Base-by-base conservation (phyloP, 805 yeast species). In the Schizosaccharomyces octosporus region DNA sequence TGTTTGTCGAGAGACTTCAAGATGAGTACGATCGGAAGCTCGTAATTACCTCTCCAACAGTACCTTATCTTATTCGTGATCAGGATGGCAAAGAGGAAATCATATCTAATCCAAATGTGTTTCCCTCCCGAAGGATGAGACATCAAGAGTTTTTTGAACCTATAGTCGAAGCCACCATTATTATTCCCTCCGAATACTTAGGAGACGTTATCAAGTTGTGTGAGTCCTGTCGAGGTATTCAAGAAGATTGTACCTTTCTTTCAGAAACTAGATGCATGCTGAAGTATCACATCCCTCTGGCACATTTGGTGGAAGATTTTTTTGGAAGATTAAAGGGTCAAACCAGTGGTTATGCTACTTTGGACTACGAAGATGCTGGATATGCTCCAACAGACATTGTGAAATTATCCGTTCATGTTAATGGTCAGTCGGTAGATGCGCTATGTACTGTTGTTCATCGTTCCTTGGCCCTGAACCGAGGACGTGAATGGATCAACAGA, bases 291-390 rank as follows among this genome's bases (percentile, higher is more conserved):
- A 72, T 90, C 5, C 97, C 98, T 1, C 76, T 93, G 61, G 84
- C 95, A 0, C 94, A 87, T 68, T 73, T 90, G 43, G 95, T 93
- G 5, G 97, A 90, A 68, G 96, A 93, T 72, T 90, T 90, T 70
- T 89, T 93, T 71, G 97, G 97, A 1, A 87, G 85, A 69, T 75
- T 90, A 63, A 90, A 90, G 70, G 89, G 96, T 1, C 78, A 81
- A 0, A 87, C 97, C 0, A 81, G 82, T 68, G 98, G 98, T 0
- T 90, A 86, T 72, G 97, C 95, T 0, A 86, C 96, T 0, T 75
- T 90, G 61, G 97, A 90, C 72, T 90, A 90, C 68, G 97, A 93
- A 66, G 97, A 90, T 68, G 82, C 84, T 4, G 98, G 97, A 0
- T 90, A 88, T 72, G 77, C 75, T 65, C 78, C 80, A 42, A 81